A percentile compares a stretch with the other conserved stretches of the same genome.
Conservation (phyloP, 768 basidiomycete species). For the Termitomyces sp. region DNA sequence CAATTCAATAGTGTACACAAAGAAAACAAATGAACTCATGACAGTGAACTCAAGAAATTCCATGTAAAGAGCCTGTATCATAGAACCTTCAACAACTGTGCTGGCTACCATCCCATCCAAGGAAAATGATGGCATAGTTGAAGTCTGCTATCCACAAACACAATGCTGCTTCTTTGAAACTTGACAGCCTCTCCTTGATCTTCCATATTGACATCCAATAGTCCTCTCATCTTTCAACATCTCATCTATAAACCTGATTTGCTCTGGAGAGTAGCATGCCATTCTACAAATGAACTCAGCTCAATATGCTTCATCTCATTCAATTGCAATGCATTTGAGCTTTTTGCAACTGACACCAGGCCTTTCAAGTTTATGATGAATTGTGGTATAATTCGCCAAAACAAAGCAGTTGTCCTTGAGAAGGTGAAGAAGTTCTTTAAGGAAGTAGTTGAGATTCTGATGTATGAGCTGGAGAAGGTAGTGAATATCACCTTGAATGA, state of each 20-base stretch:
- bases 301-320: slow-evolving; percentile 24
- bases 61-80: slow-evolving; percentile 21
- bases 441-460: slow-evolving; percentile 28
- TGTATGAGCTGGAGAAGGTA: slow-evolving; percentile 21
- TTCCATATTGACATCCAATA: not conserved
- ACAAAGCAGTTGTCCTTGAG: slow-evolving; percentile 28
- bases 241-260: slow-evolving; percentile 34
- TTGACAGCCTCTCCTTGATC: slow-evolving; percentile 18
- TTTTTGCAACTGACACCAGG: slow-evolving; percentile 27
- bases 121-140: slow-evolving; percentile 25
- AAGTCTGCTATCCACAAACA: slow-evolving; percentile 25
- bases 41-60: slow-evolving; percentile 24
- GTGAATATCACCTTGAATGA: slow-evolving; percentile 17
- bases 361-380: slow-evolving; percentile 26
- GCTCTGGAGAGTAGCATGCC: slow-evolving; percentile 26
- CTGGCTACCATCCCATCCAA: slow-evolving; percentile 28
- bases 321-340: slow-evolving; percentile 27
- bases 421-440: slow-evolving; percentile 29
- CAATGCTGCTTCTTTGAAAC: slow-evolving; percentile 25
- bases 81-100: slow-evolving; percentile 27
- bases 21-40: slow-evolving; percentile 12
- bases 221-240: slow-evolving; percentile 29
- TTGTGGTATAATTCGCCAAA: slow-evolving; percentile 30
- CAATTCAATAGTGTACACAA: not conserved
- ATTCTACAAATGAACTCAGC: slow-evolving; percentile 25